Evolutionary conservation across 176 grass and related monocot genomes (phyloP).

Genomic region (Oryza rufipogon): DNA sequence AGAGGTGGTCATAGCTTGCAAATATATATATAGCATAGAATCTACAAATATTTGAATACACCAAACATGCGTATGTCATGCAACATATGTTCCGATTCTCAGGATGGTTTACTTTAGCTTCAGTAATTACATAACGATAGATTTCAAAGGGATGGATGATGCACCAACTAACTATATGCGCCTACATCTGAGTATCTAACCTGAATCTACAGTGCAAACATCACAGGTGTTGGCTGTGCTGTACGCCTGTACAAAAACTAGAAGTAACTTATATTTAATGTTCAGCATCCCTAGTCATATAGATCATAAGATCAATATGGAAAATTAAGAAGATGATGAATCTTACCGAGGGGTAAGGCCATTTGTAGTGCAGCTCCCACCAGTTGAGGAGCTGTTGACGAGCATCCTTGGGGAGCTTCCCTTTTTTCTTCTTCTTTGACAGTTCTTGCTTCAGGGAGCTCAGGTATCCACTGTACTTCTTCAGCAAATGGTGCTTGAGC

Average conservation of each 20-base stretch:
- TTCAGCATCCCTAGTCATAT: no score
- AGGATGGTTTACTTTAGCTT: not conserved
- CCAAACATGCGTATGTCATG: not conserved
- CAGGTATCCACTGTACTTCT: conserved; percentile 97
- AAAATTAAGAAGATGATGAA: not conserved
- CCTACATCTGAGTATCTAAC: not conserved
- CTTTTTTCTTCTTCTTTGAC: conserved; percentile 99
- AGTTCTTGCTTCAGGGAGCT: conserved; percentile 91
- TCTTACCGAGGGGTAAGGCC: conserved; percentile 95
- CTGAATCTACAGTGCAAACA: not conserved
- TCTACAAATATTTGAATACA: not conserved
- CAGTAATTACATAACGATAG: not conserved
- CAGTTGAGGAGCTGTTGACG: conserved; percentile 87
- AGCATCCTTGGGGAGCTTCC: conserved; percentile 95
- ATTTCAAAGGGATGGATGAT: not conserved
- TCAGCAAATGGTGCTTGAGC: conserved; percentile 95
- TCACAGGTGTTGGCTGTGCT: no score
- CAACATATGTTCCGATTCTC: not conserved
- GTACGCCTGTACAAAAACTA: not conserved
- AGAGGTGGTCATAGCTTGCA: not conserved
- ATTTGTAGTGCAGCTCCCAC: conserved; percentile 99
- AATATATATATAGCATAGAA: not conserved
- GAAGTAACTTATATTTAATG: not conserved
- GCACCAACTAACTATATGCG: not conserved
- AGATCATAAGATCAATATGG: not conserved